These are phyloP conservation scores for Botrytis medusae DNA, from an alignment of 2,329 filamentous ascomycete species.

Conservation along the genomic window DNA sequence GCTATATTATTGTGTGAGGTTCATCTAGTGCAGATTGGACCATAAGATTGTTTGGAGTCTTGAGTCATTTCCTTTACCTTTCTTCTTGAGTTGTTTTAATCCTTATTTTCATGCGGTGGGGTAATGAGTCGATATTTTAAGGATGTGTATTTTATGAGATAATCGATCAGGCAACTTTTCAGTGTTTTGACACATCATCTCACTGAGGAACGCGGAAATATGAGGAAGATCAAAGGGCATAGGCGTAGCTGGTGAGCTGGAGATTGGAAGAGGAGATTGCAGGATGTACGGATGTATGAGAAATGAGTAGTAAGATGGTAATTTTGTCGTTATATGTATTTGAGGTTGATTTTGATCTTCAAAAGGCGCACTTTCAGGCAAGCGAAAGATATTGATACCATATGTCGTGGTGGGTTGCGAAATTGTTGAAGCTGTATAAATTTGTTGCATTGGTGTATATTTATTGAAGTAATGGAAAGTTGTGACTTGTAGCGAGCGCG, in stretches of 20 bases:
- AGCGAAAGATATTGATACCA: constrained; percentile 5
- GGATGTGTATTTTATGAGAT: no score
- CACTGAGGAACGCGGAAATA: neutral
- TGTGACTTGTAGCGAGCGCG: neutral
- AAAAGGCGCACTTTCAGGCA: neutral
- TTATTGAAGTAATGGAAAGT: neutral
- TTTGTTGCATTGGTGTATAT: neutral
- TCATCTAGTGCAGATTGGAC: constrained; percentile 21
- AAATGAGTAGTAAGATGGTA: no score
- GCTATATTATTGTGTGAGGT: neutral
- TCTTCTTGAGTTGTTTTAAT: constrained; percentile 8
- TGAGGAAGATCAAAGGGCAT: neutral
- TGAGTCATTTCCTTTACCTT: neutral
- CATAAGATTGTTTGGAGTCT: constrained; percentile 7
- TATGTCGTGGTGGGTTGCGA: neutral
- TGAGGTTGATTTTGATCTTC: neutral
- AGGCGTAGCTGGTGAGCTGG: no score
- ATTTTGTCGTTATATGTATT: neutral
- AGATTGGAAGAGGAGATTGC: neutral
- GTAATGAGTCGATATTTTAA: neutral
- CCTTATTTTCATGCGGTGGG: neutral
- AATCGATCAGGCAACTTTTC: neutral
- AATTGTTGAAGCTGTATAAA: neutral
- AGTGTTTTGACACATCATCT: neutral
- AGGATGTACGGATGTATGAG: neutral